These are phyloP conservation scores for Eremochloa ophiuroides DNA, from an alignment of 176 grass and related monocot genomes.

Conservation along the genomic window DNA sequence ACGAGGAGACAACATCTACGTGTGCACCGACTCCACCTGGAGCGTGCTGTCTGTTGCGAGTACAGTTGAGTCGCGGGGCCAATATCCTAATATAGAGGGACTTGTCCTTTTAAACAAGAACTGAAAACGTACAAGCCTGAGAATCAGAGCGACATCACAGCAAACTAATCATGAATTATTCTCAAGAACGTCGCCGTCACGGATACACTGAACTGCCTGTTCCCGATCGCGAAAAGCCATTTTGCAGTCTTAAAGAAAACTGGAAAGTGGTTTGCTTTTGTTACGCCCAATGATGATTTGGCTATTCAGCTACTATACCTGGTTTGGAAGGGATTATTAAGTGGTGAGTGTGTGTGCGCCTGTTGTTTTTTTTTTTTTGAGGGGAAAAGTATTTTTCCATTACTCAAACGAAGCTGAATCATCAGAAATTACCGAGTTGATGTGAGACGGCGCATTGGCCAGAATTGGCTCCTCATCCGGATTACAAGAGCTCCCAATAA, in stretches of 20 bases:
- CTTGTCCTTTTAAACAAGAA: neutral
- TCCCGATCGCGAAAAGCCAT: constrained; percentile 5
- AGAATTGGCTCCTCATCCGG: too few species aligned
- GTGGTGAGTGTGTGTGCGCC: too few species aligned
- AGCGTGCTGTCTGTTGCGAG: constrained; percentile 19
- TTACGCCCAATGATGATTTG: neutral
- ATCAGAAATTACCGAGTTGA: too few species aligned
- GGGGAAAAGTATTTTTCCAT: too few species aligned
- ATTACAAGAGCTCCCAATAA: too few species aligned
- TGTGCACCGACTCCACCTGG: constrained; percentile 37
- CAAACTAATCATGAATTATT: neutral
- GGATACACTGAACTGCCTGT: neutral
- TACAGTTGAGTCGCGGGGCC: neutral
- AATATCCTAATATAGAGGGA: neutral
- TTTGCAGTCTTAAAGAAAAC: neutral
- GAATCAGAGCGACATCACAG: constrained; percentile 11
- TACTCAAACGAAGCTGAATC: too few species aligned
- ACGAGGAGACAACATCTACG: constrained; percentile 19
- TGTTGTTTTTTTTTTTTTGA: too few species aligned
- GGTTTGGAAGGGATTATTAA: too few species aligned
- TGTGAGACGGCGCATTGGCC: too few species aligned
- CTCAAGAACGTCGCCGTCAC: neutral
- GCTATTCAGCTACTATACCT: too few species aligned
- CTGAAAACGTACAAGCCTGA: neutral
- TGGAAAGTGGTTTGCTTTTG: neutral